Evolutionary conservation across 495 filamentous ascomycete species (phyloP), one percentile per base, ranked within the genome.

Genomic region (Viridothelium virens): DNA sequence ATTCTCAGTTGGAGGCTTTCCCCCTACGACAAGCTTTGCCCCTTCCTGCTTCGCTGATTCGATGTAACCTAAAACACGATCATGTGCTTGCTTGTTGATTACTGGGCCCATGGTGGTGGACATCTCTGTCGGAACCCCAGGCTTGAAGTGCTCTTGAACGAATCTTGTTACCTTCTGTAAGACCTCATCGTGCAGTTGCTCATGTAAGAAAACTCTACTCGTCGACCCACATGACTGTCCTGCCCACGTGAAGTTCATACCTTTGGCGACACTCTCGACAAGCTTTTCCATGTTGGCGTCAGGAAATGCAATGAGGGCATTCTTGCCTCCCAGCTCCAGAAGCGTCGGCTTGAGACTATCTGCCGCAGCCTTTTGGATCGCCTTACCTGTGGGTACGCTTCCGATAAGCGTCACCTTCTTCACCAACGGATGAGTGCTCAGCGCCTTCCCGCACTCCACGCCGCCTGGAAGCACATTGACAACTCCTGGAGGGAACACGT

Each of bases 361-460:
- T 31, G 88, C 83, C 2, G 92, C 92, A 81, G 90, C 87, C 77
- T 92, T 92, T 90, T 95, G 96, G 70, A 97, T 90, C 68, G 91
- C 84, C 73, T 86, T 89, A 38, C 87, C 92, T 25, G 92, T 96
- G 3, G 82, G 79, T 1, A 92, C 96, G 63, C 86, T 89, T 44
- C 92, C 92, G 2, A 92, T 97, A 70, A 97, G 96, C 39, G 92
- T 91, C 67, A 97, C 80, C 80, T 96, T 97, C 77, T 96, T 91
- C 46, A 97, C 84, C 50, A 81, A 83, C 11, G 84, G 76, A 74
- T 96, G 91, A 56, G 81, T 81, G 39, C 90, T 89, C 33, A 97
- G 82, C 0, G 91, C 86, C 7, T 86, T 84, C 39, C 92, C 92
- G 10, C 89, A 88, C 33, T 86, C 88, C 61, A 79, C 80, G 64